Base-by-base conservation (phyloP, 805 yeast genomes). In the Wickerhamomyces pijperi region DNA sequence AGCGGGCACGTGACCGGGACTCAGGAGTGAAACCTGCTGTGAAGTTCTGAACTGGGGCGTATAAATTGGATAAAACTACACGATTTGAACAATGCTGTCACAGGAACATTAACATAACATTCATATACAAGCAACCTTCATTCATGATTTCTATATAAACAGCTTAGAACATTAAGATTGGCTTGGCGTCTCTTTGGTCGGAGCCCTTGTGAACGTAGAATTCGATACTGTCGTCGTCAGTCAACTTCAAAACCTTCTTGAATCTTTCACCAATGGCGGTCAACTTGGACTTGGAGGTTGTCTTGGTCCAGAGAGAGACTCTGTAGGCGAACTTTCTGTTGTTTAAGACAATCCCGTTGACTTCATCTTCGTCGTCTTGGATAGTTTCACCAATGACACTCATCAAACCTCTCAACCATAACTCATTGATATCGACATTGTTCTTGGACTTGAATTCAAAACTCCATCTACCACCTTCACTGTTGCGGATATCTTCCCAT, bases 311-410 rank as follows among this genome's bases (percentile, higher is more conserved):
- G 60, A 90, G 68, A 56, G 94, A 90, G 60, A 90, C 73, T 64
- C 86, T 82, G 70, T 73, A 76, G 49, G 77, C 85, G 50, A 74
- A 77, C 59, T 76, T 80, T 72, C 96, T 83, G 54, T 83, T 78
- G 61, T 84, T 85, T 58, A 86, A 77, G 48, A 92, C 95, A 52
- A 86, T 84, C 56, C 98, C 98, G 60, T 84, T 88, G 49, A 92
- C 92, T 66, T 86, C 90, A 58, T 82, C 75, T 50, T 74, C 74
- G 42, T 77, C 83, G 48, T 78, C 87, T 47, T 75, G 78, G 51
- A 90, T 79, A 41, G 96, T 85, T 67, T 88, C 97, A 54, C 98
- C 98, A 61, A 92, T 85, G 41, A 85, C 85, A 37, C 94, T 79
- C 51, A 92, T 74, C 56, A 92, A 70, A 38, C 88, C 78, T 63